A percentile compares a stretch with the other conserved stretches of the same genome.
Conservation (phyloP, 306 rosid species). For the Pterocarpus macrocarpus region DNA sequence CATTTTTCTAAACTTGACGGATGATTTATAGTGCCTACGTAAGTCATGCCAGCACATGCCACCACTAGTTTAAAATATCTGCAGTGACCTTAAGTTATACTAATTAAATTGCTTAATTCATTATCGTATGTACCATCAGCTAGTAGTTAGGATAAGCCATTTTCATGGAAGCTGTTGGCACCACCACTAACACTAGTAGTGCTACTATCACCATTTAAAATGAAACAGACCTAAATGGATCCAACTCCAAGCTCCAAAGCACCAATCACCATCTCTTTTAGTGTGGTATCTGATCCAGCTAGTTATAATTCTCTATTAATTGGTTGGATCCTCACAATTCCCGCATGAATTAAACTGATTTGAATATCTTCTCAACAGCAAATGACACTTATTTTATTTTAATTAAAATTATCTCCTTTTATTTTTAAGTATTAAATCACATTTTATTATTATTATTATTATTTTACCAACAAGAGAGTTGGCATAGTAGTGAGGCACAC, state of each 20-base stretch:
- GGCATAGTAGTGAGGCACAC: too few relatives aligned
- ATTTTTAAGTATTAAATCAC: not conserved
- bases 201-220: conserved; percentile 13
- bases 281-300: conserved; percentile 25
- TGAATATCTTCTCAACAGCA: not conserved
- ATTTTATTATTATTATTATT: not conserved
- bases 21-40: conserved; percentile 13
- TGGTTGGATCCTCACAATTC: conserved; percentile 28
- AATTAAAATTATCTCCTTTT: not conserved
- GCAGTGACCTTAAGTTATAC: conserved; percentile 2
- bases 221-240: conserved; percentile 40
- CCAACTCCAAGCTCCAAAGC: conserved; percentile 44
- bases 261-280: conserved; percentile 37
- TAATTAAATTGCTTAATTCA: conserved; percentile 28
- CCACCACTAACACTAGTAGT: conserved; percentile 49
- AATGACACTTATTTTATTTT: not conserved
- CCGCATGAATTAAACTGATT: not conserved
- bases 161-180: conserved; percentile 36
- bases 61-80: not conserved
- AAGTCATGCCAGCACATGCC: not conserved
- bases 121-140: conserved; percentile 29
- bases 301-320: conserved; percentile 31
- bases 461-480: too few relatives aligned
- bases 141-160: conserved; percentile 42
- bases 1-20: conserved; percentile 9